phyloP scores from a whole-genome alignment of 139 green algal genomes.

The Asterochloris erici region DNA sequence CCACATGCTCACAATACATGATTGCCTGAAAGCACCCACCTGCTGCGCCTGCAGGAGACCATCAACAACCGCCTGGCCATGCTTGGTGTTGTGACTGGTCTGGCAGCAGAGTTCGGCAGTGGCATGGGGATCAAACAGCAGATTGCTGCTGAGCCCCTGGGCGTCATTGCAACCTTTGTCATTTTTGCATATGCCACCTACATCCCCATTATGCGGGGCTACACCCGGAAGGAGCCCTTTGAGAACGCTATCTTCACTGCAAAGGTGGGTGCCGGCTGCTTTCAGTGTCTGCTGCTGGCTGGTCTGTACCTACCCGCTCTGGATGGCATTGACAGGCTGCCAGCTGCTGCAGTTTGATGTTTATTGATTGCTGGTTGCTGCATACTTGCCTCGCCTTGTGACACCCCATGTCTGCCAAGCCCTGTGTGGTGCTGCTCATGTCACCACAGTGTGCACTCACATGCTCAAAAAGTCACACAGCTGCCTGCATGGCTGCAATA shows the following conservation, averaged over 20 bases:
- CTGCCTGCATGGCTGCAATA: neutral
- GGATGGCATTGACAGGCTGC: no score
- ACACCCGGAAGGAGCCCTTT: constrained; percentile 28
- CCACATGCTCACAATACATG: neutral
- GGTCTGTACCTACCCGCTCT: no score
- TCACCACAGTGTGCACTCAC: neutral
- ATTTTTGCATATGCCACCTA: constrained; percentile 23
- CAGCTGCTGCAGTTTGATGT: no score
- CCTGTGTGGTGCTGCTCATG: no score
- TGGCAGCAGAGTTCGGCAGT: constrained; percentile 20
- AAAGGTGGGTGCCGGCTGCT: neutral
- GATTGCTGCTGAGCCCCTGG: constrained; percentile 12
- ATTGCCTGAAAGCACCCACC: neutral
- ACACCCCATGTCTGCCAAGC: no score
- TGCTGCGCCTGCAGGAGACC: constrained; percentile 16
- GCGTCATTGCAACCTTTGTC: constrained; percentile 19
- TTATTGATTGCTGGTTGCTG: no score
- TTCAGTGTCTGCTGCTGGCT: no score
- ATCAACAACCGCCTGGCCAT: constrained; percentile 28
- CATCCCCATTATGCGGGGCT: constrained; percentile 28
- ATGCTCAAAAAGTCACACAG: neutral
- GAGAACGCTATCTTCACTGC: constrained; percentile 17
- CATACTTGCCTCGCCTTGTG: no score
- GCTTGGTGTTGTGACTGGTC: constrained; percentile 8
- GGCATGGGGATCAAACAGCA: constrained; percentile 26